Conservation (phyloP, 352 stramenopile species). For the Globisporangium irregulare region DNA sequence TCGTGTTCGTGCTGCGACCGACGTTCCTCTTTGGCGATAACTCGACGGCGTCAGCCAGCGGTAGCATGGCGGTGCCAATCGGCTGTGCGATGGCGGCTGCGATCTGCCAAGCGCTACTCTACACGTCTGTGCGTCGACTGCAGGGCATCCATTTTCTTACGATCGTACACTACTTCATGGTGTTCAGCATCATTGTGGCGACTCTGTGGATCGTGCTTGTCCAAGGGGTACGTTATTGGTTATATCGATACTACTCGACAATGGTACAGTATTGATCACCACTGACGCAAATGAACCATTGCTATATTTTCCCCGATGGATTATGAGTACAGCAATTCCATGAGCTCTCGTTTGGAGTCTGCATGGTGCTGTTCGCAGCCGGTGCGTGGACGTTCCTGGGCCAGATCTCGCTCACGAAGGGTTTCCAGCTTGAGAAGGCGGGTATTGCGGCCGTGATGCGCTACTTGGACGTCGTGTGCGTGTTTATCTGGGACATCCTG, state of each 20-base stretch:
- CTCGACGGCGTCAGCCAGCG: constrained; percentile 5
- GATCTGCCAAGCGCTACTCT: constrained; percentile 47
- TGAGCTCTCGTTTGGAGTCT: constrained; percentile 29
- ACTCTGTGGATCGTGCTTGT: constrained; percentile 37
- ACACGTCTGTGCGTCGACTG: constrained; percentile 45
- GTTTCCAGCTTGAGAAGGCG: constrained; percentile 69
- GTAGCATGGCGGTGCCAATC: constrained; percentile 28
- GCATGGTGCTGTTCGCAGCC: constrained; percentile 40
- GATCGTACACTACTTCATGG: constrained; percentile 59
- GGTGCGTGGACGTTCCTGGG: constrained; percentile 49
- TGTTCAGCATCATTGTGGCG: constrained; percentile 40
- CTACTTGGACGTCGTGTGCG: constrained; percentile 65
- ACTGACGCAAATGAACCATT: neutral
- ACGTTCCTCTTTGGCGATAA: constrained; percentile 39
- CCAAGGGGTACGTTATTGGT: constrained; percentile 29
- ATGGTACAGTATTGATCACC: neutral
- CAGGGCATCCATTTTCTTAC: constrained; percentile 42
- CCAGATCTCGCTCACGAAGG: constrained; percentile 60
- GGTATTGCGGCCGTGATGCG: constrained; percentile 66
- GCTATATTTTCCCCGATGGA: neutral
- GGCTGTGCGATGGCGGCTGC: constrained; percentile 36
- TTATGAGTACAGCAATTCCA: constrained; percentile 8
- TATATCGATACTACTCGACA: constrained; percentile 2
- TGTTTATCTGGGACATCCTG: constrained; percentile 62
- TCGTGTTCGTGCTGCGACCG: constrained; percentile 43